Conservation (phyloP, 257 asterid genomes). For the Forsythia viridissima region DNA sequence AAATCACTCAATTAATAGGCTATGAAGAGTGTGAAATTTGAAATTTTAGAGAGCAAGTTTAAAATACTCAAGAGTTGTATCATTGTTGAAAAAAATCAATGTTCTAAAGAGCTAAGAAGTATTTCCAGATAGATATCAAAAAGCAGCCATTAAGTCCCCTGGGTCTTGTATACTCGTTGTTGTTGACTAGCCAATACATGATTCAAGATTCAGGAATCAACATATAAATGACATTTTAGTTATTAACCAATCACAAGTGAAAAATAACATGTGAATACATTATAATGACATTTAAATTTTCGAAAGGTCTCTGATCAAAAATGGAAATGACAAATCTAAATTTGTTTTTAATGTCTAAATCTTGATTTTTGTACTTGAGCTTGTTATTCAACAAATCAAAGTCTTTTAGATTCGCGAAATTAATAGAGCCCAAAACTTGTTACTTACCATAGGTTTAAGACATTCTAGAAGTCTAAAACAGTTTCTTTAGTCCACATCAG, state of each 20-base stretch:
- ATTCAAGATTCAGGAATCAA: too few relatives aligned
- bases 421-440: not conserved
- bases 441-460: not conserved
- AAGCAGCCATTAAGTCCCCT: not conserved
- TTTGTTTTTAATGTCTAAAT: not conserved
- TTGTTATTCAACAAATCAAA: not conserved
- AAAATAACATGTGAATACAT: not conserved
- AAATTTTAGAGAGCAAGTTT: not conserved
- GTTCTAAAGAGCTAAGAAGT: not conserved
- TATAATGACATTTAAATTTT: too few relatives aligned
- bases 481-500: not conserved
- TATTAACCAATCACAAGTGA: too few relatives aligned
- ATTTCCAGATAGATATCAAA: not conserved
- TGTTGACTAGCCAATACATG: too few relatives aligned
- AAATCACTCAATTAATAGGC: not conserved
- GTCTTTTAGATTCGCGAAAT: not conserved
- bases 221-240: too few relatives aligned
- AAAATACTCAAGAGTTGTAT: not conserved
- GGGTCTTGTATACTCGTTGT: too few relatives aligned
- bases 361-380: not conserved
- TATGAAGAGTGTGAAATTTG: not conserved
- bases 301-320: not conserved
- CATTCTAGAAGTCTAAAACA: not conserved
- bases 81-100: not conserved
- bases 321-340: not conserved